phyloP scores from a whole-genome alignment of 768 basidiomycete species.

The Termitomyces bulborhizus region DNA sequence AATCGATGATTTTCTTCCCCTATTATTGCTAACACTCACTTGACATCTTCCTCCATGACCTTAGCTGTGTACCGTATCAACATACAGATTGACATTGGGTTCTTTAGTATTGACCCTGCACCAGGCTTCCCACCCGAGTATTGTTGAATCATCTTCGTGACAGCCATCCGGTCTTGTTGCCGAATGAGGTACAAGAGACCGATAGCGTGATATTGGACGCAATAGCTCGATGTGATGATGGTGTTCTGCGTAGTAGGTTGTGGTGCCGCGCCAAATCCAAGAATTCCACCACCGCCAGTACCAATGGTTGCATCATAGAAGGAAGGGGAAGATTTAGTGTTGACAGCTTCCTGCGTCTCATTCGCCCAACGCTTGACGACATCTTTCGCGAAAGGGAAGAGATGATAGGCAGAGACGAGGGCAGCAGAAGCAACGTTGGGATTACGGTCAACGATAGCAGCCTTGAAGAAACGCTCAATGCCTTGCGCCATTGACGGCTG shows the following conservation, averaged over 20 bases:
- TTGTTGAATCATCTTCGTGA: slow-evolving; percentile 99
- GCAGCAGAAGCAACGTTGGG: slow-evolving; percentile 95
- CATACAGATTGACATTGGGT: slow-evolving; percentile 97
- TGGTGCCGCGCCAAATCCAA: slow-evolving; percentile 65
- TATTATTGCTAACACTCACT: slow-evolving; percentile 50
- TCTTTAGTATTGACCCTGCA: slow-evolving; percentile 80
- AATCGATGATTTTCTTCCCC: background rate
- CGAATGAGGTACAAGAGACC: slow-evolving; percentile 92
- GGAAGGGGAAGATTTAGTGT: slow-evolving; percentile 70
- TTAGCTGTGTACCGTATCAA: slow-evolving; percentile 97
- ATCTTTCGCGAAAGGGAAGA: slow-evolving; percentile 89
- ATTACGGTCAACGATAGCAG: slow-evolving; percentile 95
- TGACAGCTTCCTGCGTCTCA: slow-evolving; percentile 95
- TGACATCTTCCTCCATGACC: slow-evolving; percentile 97
- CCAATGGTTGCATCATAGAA: slow-evolving; percentile 51
- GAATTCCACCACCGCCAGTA: slow-evolving; percentile 43
- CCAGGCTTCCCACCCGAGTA: slow-evolving; percentile 86
- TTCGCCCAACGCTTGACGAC: slow-evolving; percentile 99
- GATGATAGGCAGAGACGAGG: slow-evolving; percentile 94
- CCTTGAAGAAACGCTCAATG: slow-evolving; percentile 98
- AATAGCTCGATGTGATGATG: slow-evolving; percentile 83
- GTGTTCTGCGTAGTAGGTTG: slow-evolving; percentile 61
- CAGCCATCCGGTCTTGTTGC: slow-evolving; percentile 97
- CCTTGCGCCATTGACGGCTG: slow-evolving; percentile 99
- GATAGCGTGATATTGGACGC: slow-evolving; percentile 95